phyloP scores from a whole-genome alignment of 2,329 filamentous ascomycete genomes.

The Epichloe scottii region DNA sequence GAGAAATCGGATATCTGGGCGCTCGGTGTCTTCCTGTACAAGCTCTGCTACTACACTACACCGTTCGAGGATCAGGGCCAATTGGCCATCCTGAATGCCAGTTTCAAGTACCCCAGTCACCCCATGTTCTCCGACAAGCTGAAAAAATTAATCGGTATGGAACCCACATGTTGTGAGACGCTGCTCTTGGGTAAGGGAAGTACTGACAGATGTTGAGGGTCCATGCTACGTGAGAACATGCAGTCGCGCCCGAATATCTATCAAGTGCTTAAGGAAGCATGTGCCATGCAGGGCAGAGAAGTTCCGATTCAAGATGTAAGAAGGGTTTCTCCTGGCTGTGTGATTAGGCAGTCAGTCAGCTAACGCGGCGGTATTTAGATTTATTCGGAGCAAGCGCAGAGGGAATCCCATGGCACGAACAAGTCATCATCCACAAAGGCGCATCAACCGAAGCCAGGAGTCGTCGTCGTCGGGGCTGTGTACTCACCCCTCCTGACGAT shows the following conservation, averaged over 20 bases:
- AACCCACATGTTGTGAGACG: not conserved
- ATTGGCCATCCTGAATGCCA: constrained; percentile 92
- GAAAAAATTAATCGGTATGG: constrained; percentile 74
- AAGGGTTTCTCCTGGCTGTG: constrained; percentile 5
- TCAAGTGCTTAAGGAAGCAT: constrained; percentile 77
- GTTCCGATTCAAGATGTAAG: constrained; percentile 81
- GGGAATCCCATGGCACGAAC: constrained; percentile 39
- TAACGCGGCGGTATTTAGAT: constrained; percentile 39
- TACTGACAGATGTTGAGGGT: constrained; percentile 38
- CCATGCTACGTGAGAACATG: constrained; percentile 81
- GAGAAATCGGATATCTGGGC: constrained; percentile 99
- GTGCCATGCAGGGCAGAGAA: constrained; percentile 76
- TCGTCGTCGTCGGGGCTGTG: constrained; percentile 58
- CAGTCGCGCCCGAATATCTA: constrained; percentile 79
- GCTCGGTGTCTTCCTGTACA: constrained; percentile 86
- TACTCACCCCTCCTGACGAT: constrained; percentile 62
- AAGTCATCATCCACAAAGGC: constrained; percentile 30
- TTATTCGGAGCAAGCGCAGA: constrained; percentile 51
- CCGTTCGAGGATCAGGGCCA: constrained; percentile 97
- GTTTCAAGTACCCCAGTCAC: constrained; percentile 80
- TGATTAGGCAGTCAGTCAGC: not conserved
- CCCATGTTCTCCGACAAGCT: constrained; percentile 81
- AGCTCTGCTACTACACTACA: constrained; percentile 97
- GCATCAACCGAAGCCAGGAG: constrained; percentile 41
- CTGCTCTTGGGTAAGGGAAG: no score